Evolutionary conservation across 805 yeast species (phyloP).

Genomic region (Starmerella davenportii): DNA sequence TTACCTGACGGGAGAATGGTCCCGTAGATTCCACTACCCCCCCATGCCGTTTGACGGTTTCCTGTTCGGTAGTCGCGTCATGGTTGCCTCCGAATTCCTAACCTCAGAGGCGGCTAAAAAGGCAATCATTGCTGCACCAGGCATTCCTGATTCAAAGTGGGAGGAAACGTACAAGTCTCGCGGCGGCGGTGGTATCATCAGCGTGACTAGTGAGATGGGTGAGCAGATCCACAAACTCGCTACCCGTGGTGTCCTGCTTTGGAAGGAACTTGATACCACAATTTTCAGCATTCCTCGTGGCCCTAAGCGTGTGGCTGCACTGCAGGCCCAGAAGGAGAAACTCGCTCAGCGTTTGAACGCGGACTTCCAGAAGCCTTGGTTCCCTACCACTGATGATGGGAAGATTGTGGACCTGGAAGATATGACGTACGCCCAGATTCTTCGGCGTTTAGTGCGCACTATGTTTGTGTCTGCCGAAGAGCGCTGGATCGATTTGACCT

Average conservation of each 20-base stretch:
- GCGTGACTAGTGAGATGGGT: conserved; percentile 98
- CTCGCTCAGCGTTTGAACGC: conserved; percentile 73
- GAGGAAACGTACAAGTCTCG: conserved; percentile 86
- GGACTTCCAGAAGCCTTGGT: conserved; percentile 97
- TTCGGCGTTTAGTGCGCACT: conserved; percentile 70
- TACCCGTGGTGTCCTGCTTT: conserved; percentile 88
- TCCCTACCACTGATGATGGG: conserved; percentile 59
- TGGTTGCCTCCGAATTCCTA: conserved; percentile 92
- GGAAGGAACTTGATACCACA: conserved; percentile 95
- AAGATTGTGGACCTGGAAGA: conserved; percentile 83
- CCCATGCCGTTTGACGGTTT: conserved; percentile 99
- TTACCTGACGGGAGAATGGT: conserved; percentile 94
- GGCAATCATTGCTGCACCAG: conserved; percentile 77
- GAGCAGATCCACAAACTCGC: conserved; percentile 98
- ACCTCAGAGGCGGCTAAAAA: conserved; percentile 87
- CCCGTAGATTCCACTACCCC: conserved; percentile 71
- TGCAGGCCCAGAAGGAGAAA: conserved; percentile 67
- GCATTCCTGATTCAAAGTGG: conserved; percentile 82
- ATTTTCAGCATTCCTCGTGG: conserved; percentile 81
- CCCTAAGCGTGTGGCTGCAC: conserved; percentile 58
- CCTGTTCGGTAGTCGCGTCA: conserved; percentile 86
- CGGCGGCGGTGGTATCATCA: conserved; percentile 79
- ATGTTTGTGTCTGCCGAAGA: conserved; percentile 61
- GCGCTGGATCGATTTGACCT: conserved; percentile 75
- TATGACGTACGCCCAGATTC: conserved; percentile 89